Conservation (phyloP, 2,329 filamentous ascomycete species). For the Scedosporium minutisporum region DNA sequence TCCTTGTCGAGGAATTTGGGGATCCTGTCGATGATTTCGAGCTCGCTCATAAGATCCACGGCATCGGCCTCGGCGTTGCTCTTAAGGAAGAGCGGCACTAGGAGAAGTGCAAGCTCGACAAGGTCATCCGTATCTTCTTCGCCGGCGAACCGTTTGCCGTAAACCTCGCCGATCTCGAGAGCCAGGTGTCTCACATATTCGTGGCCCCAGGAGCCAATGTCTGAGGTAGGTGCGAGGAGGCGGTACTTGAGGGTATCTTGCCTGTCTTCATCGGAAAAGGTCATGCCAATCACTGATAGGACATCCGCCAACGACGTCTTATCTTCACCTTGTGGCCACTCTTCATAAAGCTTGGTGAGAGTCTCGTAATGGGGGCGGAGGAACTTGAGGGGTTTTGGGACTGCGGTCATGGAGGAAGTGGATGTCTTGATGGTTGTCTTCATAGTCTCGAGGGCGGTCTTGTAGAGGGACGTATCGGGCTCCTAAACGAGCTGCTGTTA, state of each 20-base stretch:
- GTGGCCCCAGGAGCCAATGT: slow-evolving; percentile 95
- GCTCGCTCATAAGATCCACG: slow-evolving; percentile 90
- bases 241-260: slow-evolving; percentile 95
- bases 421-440: slow-evolving; percentile 98
- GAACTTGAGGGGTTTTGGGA: slow-evolving; percentile 97
- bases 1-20: slow-evolving; percentile 85
- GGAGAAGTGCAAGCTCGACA: slow-evolving; percentile 68
- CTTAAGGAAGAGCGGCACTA: slow-evolving; percentile 91
- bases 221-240: slow-evolving; percentile 77
- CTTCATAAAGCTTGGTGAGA: slow-evolving; percentile 77
- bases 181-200: slow-evolving; percentile 96
- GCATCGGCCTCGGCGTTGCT: slow-evolving; percentile 98
- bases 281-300: slow-evolving; percentile 96
- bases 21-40: slow-evolving; percentile 93
- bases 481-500: slow-evolving; percentile 49
- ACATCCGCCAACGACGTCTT: slow-evolving; percentile 91
- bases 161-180: slow-evolving; percentile 91
- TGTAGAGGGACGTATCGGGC: slow-evolving; percentile 77
- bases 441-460: slow-evolving; percentile 87
- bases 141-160: slow-evolving; percentile 74
- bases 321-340: slow-evolving; percentile 75
- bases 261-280: slow-evolving; percentile 91
- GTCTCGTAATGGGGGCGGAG: slow-evolving; percentile 92
- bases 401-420: slow-evolving; percentile 97
- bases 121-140: slow-evolving; percentile 80